phyloP scores from a whole-genome alignment of 108 stramenopile species.

The Pseudonitzschia pungens region DNA sequence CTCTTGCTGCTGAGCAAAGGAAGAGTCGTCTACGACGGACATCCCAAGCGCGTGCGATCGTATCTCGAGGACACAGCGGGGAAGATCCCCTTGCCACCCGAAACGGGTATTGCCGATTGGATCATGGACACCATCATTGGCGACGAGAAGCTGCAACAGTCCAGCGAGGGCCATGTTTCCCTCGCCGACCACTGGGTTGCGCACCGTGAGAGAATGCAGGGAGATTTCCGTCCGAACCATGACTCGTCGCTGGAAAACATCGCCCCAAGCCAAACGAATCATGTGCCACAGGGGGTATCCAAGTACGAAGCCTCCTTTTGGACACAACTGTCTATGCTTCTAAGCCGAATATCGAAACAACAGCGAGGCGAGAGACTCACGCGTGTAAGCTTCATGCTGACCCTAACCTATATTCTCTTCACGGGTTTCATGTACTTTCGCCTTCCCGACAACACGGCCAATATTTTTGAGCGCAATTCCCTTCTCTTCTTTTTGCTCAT shows the following conservation, averaged over 20 bases:
- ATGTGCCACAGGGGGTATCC: not conserved
- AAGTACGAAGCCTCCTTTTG: slow-evolving; percentile 49
- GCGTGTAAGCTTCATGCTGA: slow-evolving; percentile 42
- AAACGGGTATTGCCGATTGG: slow-evolving; percentile 76
- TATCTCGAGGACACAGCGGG: slow-evolving; percentile 58
- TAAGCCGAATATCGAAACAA: slow-evolving; percentile 59
- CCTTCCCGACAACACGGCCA: slow-evolving; percentile 55
- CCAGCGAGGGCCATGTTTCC: not conserved
- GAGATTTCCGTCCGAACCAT: slow-evolving; percentile 5
- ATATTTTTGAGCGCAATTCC: slow-evolving; percentile 65
- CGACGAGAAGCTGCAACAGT: slow-evolving; percentile 20
- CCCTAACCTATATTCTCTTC: slow-evolving; percentile 54
- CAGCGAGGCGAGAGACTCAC: slow-evolving; percentile 70
- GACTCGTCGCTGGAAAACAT: slow-evolving; percentile 30
- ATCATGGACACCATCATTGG: slow-evolving; percentile 72
- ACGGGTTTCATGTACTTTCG: slow-evolving; percentile 64
- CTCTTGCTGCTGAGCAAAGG: slow-evolving; percentile 77
- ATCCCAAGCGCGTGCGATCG: slow-evolving; percentile 35
- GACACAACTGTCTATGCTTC: slow-evolving; percentile 54
- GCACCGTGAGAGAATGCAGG: not conserved
- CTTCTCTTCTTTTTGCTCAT: slow-evolving; percentile 78
- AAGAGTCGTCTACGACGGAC: slow-evolving; percentile 58
- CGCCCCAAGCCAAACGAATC: not conserved
- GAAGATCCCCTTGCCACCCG: not conserved
- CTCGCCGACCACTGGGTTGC: slow-evolving; percentile 13